A percentile compares a stretch with the other conserved stretches of the same genome.
These are phyloP conservation scores for Diaporthe helianthi DNA, from an alignment of 2,329 filamentous ascomycete genomes.

Conservation along the genomic window DNA sequence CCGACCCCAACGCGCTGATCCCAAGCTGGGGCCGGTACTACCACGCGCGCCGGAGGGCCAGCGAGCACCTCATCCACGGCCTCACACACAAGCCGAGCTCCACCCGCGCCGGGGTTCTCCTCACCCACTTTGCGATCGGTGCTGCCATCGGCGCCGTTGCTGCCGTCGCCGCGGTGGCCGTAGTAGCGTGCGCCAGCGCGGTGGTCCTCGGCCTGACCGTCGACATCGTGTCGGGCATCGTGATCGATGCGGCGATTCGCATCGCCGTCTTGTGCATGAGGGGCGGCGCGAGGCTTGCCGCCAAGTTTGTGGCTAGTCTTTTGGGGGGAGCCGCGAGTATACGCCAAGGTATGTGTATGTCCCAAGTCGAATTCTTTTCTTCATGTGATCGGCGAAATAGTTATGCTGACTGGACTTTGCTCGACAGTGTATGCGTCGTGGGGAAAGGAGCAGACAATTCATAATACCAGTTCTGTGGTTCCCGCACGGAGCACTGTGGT, in stretches of 20 bases:
- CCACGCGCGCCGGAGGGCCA: neutral
- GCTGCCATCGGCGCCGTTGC: neutral
- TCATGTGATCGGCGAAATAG: no score
- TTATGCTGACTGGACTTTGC: neutral
- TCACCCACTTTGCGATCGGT: constrained; percentile 1
- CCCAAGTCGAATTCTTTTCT: no score
- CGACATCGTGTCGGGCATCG: neutral
- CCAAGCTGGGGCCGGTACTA: constrained; percentile 11
- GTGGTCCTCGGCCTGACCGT: neutral
- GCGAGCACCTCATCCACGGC: constrained; percentile 21
- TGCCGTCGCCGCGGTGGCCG: neutral
- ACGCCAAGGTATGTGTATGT: neutral
- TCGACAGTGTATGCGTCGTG: constrained; percentile 1
- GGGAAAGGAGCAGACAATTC: neutral
- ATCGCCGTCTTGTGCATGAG: neutral
- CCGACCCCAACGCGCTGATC: neutral
- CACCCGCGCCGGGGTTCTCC: constrained; percentile 1
- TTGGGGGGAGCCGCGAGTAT: neutral
- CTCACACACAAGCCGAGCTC: constrained; percentile 12
- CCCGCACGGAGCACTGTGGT: neutral
- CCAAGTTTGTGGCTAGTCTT: neutral
- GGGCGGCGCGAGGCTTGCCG: constrained; percentile 1
- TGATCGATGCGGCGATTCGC: constrained; percentile 6
- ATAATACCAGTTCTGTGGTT: neutral
- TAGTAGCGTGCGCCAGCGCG: neutral